These are phyloP conservation scores for Adiantum capillusveneris DNA, from an alignment of 75 land plant species.

Conservation along the genomic window DNA sequence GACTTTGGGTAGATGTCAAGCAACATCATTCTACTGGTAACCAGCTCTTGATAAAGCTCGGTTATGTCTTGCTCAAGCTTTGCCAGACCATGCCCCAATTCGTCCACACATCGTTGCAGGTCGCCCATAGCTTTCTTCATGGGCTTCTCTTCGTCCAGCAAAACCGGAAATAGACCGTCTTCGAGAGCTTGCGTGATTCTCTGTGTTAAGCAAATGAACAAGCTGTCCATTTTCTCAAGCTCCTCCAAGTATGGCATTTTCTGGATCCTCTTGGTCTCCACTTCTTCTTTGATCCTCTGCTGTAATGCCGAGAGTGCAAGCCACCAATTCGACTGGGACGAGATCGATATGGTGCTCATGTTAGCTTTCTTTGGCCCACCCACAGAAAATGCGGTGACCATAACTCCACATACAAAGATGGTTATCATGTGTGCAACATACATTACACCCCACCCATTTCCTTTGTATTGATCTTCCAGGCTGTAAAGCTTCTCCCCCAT, in stretches of 20 bases:
- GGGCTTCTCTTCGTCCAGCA: neutral
- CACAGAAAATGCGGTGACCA: neutral
- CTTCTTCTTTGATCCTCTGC: neutral
- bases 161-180: neutral
- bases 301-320: neutral
- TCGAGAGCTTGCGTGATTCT: neutral
- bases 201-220: neutral
- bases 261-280: neutral
- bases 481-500: neutral
- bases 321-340: neutral
- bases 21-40: neutral
- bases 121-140: neutral
- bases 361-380: neutral
- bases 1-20: slow-evolving; percentile 1
- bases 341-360: neutral
- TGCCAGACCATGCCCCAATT: neutral
- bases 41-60: neutral
- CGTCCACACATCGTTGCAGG: neutral
- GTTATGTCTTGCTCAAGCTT: neutral
- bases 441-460: neutral
- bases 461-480: neutral
- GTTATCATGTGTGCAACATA: neutral
- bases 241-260: slow-evolving; percentile 1
- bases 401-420: neutral
- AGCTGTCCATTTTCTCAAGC: neutral